Base-by-base conservation (phyloP, 129 eudicot genomes). In the Centrapalus pauciflorus region DNA sequence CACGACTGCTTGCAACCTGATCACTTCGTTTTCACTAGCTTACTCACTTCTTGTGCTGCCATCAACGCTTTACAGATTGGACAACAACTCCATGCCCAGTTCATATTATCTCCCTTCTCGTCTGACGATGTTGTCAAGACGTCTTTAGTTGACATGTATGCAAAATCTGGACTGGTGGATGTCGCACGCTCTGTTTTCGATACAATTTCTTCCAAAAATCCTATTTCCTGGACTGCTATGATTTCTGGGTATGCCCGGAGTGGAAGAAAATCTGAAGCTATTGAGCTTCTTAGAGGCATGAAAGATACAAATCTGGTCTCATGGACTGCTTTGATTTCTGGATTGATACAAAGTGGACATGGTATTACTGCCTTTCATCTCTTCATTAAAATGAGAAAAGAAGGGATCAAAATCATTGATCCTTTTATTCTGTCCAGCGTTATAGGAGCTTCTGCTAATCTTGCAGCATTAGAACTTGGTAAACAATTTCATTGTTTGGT, bases 311-410 rank as follows among this genome's bases (percentile, higher is more conserved):
- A 67, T 81, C 34, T 85, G 67, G 61, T 77, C 20, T 60, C 86
- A 62, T 91, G 96, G 94, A 91, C 95, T 51, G 98, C 98, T 71
- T 65, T 91, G 82, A 66, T 91, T 23, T 81, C 94, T 7, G 98
- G 96, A 26, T 81, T 91, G 50, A 83, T 88, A 71, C 94, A 87
- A 72, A 83, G 88, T 68, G 90, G 83, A 17, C 79, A 79, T 45
- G 72, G 71, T 51, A 23, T 73, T 6, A 81, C 63, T 41, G 83
- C 90, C 0, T 79, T 85, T 74, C 66, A 30, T 68, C 71, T 87
- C 37, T 91, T 91, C 19, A 61, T 64, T 19, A 83, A 75, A 25
- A 79, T 87, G 95, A 79, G 88, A 66, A 75, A 79, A 74, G 83
- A 76, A 35, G 84, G 85, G 30, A 75, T 85, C 56, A 74, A 66